Evolutionary conservation across 2,329 filamentous ascomycete species (phyloP), one percentile per base, ranked within the genome.

Genomic region (Hymenotorrendiella dingleyae): DNA sequence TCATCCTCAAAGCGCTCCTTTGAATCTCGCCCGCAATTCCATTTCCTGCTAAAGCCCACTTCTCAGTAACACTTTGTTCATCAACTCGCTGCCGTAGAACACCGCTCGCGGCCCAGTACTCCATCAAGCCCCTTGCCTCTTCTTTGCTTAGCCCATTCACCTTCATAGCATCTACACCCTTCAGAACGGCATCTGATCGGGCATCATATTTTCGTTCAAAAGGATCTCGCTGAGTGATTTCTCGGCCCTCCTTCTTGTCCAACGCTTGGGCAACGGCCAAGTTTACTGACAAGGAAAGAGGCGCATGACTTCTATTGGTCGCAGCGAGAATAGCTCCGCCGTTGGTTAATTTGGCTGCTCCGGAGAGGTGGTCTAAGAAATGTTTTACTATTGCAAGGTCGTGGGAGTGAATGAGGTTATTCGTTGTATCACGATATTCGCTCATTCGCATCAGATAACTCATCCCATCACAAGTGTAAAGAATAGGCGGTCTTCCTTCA

Each of bases 101-200:
- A 11, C 90, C 90, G 63, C 86, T 93, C 22, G 77, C 80, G 7
- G 86, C 88, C 72, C 90, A 96, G 68, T 96, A 96, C 68, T 95
- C 88, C 79, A 96, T 82, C 53, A 94, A 70, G 0, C 80, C 73
- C 43, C 82, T 76, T 6, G 86, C 80, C 67, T 96, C 90, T 2
- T 73, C 67, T 65, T 82, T 86, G 55, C 70, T 82, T 53, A 96
- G 58, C 7, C 86, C 84, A 30, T 75, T 72, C 16, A 95, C 60
- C 16, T 76, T 72, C 40, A 81, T 51, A 2, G 80, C 67, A 45
- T 67, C 62, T 29, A 73, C 68, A 33, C 69, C 68, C 49, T 70
- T 64, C 40, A 83, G 64, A 2, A 66, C 67, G 17, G 71, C 70
- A 50, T 76, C 74, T 32, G 75, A 71, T 29, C 76, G 70, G 40